Percentiles rank a stretch among this genome's conserved stretches.
phyloP scores from a whole-genome alignment of 129 eudicot genomes.

The sunflower (Helianthus annuus) region DNA sequence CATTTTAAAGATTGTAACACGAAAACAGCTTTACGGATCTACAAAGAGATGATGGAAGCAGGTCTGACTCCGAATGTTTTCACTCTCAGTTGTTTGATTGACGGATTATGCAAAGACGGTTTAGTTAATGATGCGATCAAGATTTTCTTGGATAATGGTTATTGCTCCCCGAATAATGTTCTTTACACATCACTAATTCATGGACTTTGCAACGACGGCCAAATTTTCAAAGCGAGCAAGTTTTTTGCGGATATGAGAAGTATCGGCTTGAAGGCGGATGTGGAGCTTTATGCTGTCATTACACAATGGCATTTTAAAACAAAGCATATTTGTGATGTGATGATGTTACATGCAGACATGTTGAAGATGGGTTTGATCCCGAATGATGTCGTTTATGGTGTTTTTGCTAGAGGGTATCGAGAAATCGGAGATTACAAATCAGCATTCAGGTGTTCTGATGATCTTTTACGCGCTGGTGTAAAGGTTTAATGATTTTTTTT shows the following conservation, averaged over 20 bases:
- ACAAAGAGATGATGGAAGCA: conserved; percentile 65
- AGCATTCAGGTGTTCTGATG: conserved; percentile 49
- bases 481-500: conserved; percentile 4
- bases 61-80: conserved; percentile 60
- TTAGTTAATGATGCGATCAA: conserved; percentile 62
- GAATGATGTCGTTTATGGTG: conserved; percentile 39
- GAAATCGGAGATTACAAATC: conserved; percentile 51
- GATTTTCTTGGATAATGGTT: conserved; percentile 47
- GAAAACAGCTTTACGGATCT: conserved; percentile 54
- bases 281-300: conserved; percentile 46
- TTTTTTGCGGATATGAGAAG: conserved; percentile 73
- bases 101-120: conserved; percentile 87
- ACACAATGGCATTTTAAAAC: conserved; percentile 47
- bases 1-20: conserved; percentile 64
- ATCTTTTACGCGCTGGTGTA: conserved; percentile 24
- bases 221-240: conserved; percentile 59
- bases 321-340: conserved; percentile 41
- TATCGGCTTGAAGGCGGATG: conserved; percentile 55
- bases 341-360: conserved; percentile 90
- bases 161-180: conserved; percentile 42
- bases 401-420: conserved; percentile 51
- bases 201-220: conserved; percentile 69
- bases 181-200: conserved; percentile 67
- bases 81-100: conserved; percentile 67
- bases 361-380: conserved; percentile 65